phyloP scores from a whole-genome alignment of 805 yeast genomes.

The Metschnikowia colocasiae region DNA sequence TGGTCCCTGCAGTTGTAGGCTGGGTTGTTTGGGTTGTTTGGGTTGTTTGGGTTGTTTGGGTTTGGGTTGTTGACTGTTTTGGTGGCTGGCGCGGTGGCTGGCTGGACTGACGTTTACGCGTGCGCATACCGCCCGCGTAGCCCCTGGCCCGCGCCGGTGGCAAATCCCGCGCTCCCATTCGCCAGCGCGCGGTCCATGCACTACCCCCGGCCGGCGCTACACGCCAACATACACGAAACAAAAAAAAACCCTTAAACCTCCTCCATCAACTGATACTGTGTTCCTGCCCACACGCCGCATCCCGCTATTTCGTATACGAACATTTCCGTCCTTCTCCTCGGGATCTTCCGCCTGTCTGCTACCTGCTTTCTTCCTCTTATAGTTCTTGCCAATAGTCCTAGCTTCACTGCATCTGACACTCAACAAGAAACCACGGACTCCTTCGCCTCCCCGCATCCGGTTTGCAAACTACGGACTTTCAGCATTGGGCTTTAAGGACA shows the following conservation, averaged over 20 bases:
- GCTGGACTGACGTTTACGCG: constrained; percentile 7
- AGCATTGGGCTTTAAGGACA: neutral
- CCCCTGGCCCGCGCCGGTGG: constrained; percentile 13
- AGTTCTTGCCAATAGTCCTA: neutral
- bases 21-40: too few relatives aligned
- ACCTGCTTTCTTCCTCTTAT: neutral
- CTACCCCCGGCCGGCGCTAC: constrained; percentile 7
- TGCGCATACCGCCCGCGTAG: constrained; percentile 2
- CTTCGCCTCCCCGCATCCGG: neutral
- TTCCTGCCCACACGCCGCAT: constrained; percentile 4
- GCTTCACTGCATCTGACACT: neutral
- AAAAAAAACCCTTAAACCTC: constrained; percentile 5
- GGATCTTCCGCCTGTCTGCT: neutral
- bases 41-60: too few relatives aligned
- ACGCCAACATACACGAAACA: constrained; percentile 2
- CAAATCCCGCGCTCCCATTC: constrained; percentile 11
- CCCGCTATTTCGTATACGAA: constrained; percentile 1
- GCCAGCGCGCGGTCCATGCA: constrained; percentile 16
- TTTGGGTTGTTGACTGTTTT: too few relatives aligned
- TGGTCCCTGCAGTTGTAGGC: too few relatives aligned
- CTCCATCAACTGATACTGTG: neutral
- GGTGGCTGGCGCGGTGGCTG: constrained; percentile 4
- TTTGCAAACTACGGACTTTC: neutral
- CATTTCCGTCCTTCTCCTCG: neutral
- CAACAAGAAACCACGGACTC: neutral